phyloP scores from a whole-genome alignment of 306 rosid species.

The Calophaca sinica region DNA sequence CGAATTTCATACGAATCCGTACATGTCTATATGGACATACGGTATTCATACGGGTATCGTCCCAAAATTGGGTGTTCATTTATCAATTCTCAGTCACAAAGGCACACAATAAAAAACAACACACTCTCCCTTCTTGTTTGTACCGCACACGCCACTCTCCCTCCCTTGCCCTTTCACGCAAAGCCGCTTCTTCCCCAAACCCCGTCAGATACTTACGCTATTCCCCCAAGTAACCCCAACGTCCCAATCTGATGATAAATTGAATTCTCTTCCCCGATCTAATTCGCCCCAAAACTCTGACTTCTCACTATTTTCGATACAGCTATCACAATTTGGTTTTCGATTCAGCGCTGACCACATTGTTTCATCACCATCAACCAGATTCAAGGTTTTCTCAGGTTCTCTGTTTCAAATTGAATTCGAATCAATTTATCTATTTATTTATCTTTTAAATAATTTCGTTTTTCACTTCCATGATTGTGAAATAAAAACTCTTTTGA shows the following conservation, averaged over 20 bases:
- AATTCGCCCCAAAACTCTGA: not conserved
- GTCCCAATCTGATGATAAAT: not conserved
- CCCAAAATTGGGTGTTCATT: no score
- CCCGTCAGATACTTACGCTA: not conserved
- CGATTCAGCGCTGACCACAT: not conserved
- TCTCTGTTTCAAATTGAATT: not conserved
- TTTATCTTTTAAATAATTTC: not conserved
- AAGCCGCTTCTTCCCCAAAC: not conserved
- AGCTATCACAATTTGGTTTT: not conserved
- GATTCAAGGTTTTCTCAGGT: slow-evolving; percentile 4
- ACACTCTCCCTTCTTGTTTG: not conserved
- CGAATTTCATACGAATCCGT: no score
- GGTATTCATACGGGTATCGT: no score
- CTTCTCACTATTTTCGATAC: not conserved
- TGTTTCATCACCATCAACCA: not conserved
- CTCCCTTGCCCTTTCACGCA: not conserved
- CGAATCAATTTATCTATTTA: not conserved
- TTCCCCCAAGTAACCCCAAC: not conserved
- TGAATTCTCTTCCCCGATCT: not conserved
- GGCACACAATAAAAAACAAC: no score
- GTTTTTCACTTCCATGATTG: not conserved
- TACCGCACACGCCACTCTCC: not conserved
- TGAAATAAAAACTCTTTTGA: not conserved
- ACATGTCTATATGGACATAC: no score
- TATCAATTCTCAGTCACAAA: no score